Base-by-base conservation (phyloP, 352 stramenopile genomes). In the Phytophthora melonis region DNA sequence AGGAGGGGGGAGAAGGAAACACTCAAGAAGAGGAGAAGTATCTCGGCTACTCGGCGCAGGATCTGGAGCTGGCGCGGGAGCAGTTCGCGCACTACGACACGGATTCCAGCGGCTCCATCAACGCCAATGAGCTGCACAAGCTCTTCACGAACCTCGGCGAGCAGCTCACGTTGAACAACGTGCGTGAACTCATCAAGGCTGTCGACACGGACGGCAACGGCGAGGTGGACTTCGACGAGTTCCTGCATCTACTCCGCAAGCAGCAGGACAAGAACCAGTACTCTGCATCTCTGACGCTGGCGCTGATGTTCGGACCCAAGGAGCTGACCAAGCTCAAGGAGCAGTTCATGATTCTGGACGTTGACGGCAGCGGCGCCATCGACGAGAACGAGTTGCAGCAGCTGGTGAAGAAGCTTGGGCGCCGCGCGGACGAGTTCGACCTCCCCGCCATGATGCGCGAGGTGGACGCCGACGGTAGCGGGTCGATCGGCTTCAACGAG, bases 191-290 rank as follows among this genome's bases (percentile, higher is more conserved):
- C 65, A 89, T 94, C 52, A 68, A 79, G 25, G 69, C 84, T 39
- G 78, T 92, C 9, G 86, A 92, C 55, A 70, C 54, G 0, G 88
- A 92, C 65, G 56, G 69, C 14, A 92, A 90, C n/a, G 84, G 81
- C 21, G 80, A 92, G 19, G 82, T 94, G 19, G 83, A 90, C 23
- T 90, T 94, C 32, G 78, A 91, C 9, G 84, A 93, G 64, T 94
- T 93, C 57, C 66, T 93, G 10, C 61, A 79, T 52, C 80, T 94
- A 6, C 47, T 94, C 18, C 71, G 79, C 1, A 79, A 76, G n/a
- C 88, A 94, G 43, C 79, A 89, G 34, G 59, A 80, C 32, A 83
- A 83, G 43, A 92, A 94, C 41, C 76, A 83, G 61, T 92, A 93
- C 66, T 81, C 83, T 4, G 83, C 76, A 19, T 91, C 88, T 27